These are phyloP conservation scores for Emergomyces orientalis DNA, from an alignment of 2,329 filamentous ascomycete species.

Conservation along the genomic window DNA sequence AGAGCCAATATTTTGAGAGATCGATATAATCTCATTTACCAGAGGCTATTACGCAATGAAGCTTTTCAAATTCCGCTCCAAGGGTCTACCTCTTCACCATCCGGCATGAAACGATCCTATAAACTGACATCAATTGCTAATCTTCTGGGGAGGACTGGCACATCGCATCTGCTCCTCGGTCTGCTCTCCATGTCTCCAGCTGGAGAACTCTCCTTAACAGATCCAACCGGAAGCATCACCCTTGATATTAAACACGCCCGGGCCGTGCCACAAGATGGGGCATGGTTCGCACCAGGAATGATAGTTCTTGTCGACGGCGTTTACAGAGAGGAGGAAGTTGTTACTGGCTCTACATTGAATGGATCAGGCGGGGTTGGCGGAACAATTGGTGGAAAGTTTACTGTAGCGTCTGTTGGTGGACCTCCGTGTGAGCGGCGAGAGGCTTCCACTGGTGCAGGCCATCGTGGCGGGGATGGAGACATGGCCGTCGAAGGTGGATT, in stretches of 20 bases:
- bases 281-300: slow-evolving; percentile 94
- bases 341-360: slow-evolving; percentile 57
- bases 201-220: slow-evolving; percentile 71
- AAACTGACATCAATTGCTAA: slow-evolving; percentile 81
- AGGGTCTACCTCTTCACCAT: slow-evolving; percentile 48
- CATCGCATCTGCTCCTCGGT: slow-evolving; percentile 75
- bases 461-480: slow-evolving; percentile 27
- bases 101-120: slow-evolving; percentile 51
- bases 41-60: slow-evolving; percentile 84
- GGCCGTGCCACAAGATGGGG: slow-evolving; percentile 72
- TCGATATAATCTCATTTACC: slow-evolving; percentile 83
- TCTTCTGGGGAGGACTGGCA: slow-evolving; percentile 67
- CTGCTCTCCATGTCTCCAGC: slow-evolving; percentile 73
- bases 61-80: slow-evolving; percentile 72
- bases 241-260: slow-evolving; percentile 74
- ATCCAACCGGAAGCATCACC: slow-evolving; percentile 77
- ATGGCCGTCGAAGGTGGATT: slow-evolving; percentile 54
- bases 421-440: slow-evolving; percentile 82
- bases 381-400: slow-evolving; percentile 82
- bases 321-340: slow-evolving; percentile 78
- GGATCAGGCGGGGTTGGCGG: slow-evolving; percentile 77
- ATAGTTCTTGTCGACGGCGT: slow-evolving; percentile 88
- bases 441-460: slow-evolving; percentile 63
- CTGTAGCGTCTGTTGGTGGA: slow-evolving; percentile 82
- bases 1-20: slow-evolving; percentile 84